A percentile compares a stretch with the other conserved stretches of the same genome.
phyloP scores from a whole-genome alignment of 352 stramenopile genomes.

The Pythium guiyangense region DNA sequence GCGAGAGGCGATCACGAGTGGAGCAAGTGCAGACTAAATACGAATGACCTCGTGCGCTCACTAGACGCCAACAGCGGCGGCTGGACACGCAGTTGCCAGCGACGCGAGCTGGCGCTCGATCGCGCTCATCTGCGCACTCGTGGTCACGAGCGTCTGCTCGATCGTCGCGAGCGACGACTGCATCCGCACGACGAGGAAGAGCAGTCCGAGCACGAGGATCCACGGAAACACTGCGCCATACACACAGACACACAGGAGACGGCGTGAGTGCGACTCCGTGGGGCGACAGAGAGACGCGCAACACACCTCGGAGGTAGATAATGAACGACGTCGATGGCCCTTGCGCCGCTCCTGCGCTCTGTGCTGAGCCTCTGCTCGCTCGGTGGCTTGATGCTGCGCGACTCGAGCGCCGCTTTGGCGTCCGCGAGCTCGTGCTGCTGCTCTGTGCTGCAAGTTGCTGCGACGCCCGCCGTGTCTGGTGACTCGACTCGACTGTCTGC shows the following conservation, averaged over 20 bases:
- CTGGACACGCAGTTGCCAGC: conserved; percentile 15
- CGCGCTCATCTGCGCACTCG: conserved; percentile 28
- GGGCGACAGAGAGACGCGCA: background rate
- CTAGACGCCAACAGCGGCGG: background rate
- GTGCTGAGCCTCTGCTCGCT: background rate
- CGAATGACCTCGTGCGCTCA: background rate
- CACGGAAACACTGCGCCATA: conserved; percentile 53
- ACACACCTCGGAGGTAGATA: conserved; percentile 16
- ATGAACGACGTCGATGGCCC: conserved; percentile 11
- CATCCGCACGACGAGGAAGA: conserved; percentile 56
- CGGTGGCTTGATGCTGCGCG: conserved; percentile 6
- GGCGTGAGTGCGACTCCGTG: background rate
- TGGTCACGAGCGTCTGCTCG: conserved; percentile 40
- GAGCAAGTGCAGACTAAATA: conserved; percentile 7
- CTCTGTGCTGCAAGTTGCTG: background rate
- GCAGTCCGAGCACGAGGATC: conserved; percentile 54
- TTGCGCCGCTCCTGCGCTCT: background rate
- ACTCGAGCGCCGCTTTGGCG: conserved; percentile 9
- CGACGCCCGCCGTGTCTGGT: too few relatives aligned
- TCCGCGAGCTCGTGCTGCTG: background rate
- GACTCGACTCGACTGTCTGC: background rate
- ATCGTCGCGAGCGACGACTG: conserved; percentile 59
- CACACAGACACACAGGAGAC: background rate
- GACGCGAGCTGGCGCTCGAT: conserved; percentile 27
- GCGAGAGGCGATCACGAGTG: too few relatives aligned